Evolutionary conservation across 2,329 filamentous ascomycete species (phyloP).

Genomic region (Juglanconis oblonga): DNA sequence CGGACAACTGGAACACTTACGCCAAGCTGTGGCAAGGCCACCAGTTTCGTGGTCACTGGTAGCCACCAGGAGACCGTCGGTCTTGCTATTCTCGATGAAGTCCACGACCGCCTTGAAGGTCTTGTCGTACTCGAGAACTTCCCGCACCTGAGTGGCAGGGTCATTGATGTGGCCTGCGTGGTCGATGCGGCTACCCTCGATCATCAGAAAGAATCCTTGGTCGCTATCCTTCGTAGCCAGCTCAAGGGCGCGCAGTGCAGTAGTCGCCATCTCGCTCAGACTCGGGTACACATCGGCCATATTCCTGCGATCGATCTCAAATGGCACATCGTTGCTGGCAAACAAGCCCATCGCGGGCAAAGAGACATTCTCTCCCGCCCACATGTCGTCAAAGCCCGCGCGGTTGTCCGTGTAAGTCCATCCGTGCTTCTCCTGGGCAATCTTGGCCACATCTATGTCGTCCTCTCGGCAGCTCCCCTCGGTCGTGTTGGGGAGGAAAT

Average conservation of each 20-base stretch:
- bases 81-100: slow-evolving; percentile 72
- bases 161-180: slow-evolving; percentile 89
- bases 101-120: slow-evolving; percentile 80
- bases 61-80: slow-evolving; percentile 76
- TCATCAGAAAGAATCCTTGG: slow-evolving; percentile 97
- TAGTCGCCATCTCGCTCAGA: slow-evolving; percentile 84
- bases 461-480: slow-evolving; percentile 80
- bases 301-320: slow-evolving; percentile 83
- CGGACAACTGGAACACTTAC: slow-evolving; percentile 39
- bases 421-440: slow-evolving; percentile 72
- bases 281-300: slow-evolving; percentile 81
- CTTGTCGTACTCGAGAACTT: slow-evolving; percentile 93
- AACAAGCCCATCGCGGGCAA: slow-evolving; percentile 86
- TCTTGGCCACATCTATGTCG: slow-evolving; percentile 67
- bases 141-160: slow-evolving; percentile 79
- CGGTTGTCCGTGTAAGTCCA: slow-evolving; percentile 77
- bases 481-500: slow-evolving; percentile 82
- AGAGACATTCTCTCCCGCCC: slow-evolving; percentile 63
- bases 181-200: slow-evolving; percentile 93
- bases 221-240: slow-evolving; percentile 80
- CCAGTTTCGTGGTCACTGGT: slow-evolving; percentile 98
- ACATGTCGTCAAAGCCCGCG: slow-evolving; percentile 71
- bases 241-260: slow-evolving; percentile 75
- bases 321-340: slow-evolving; percentile 79
- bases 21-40: slow-evolving; percentile 77